A percentile compares a stretch with the other conserved stretches of the same genome.
These are phyloP conservation scores for Misopates orontium DNA, from an alignment of 257 asterid species.

Conservation along the genomic window DNA sequence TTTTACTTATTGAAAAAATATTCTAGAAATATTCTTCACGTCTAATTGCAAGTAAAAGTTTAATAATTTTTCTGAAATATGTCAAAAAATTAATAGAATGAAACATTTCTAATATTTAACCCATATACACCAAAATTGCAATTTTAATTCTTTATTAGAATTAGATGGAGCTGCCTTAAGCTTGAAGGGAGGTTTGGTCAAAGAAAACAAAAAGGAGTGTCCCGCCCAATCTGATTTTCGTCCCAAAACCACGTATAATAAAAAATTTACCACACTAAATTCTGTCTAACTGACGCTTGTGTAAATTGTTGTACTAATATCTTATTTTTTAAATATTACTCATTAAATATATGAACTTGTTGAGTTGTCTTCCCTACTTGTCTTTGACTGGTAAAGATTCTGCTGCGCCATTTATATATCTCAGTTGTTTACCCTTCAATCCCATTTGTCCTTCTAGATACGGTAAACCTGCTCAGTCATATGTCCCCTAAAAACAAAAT, in stretches of 20 bases:
- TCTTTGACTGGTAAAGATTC: slow-evolving; percentile 64
- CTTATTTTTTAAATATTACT: no score
- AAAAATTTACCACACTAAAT: slow-evolving; percentile 23
- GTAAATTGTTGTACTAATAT: slow-evolving; percentile 13
- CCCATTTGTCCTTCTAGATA: slow-evolving; percentile 29
- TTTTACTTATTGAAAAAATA: no score
- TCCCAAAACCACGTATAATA: background rate
- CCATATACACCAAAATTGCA: no score
- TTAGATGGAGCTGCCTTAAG: slow-evolving; percentile 39
- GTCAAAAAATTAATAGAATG: no score
- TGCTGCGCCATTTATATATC: slow-evolving; percentile 20
- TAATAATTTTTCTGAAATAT: no score
- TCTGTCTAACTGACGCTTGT: slow-evolving; percentile 34
- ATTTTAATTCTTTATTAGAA: no score
- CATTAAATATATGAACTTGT: background rate
- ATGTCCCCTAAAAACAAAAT: background rate
- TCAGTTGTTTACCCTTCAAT: slow-evolving; percentile 15
- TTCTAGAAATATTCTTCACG: no score
- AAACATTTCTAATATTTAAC: no score
- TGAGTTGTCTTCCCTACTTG: slow-evolving; percentile 28
- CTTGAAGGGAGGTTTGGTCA: slow-evolving; percentile 35
- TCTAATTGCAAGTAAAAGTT: no score
- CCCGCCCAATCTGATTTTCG: slow-evolving; percentile 18
- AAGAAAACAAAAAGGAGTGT: slow-evolving; percentile 25
- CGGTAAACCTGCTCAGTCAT: background rate